Evolutionary conservation across 768 basidiomycete species (phyloP).

Genomic region (Pulveroboletus frians): DNA sequence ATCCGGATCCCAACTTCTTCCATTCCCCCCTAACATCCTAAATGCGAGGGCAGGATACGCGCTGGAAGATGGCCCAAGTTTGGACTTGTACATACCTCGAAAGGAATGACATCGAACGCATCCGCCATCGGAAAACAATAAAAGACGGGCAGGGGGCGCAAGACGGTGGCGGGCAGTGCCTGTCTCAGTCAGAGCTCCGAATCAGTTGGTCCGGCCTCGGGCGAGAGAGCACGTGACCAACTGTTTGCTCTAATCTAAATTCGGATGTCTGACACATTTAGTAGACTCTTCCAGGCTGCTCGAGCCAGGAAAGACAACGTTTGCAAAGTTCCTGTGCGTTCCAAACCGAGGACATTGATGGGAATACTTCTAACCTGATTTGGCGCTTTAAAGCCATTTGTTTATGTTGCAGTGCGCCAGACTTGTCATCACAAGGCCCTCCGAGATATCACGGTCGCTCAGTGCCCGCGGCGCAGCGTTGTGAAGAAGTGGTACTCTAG

Average conservation of each 20-base stretch:
- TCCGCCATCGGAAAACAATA: conserved; percentile 40
- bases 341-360: conserved; percentile 58
- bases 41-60: conserved; percentile 5
- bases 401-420: background rate
- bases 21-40: conserved; percentile 85
- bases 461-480: conserved; percentile 66
- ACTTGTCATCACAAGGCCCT: too few relatives aligned
- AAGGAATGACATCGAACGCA: conserved; percentile 86
- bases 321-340: conserved; percentile 74
- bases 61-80: background rate
- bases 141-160: conserved; percentile 1
- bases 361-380: conserved; percentile 7
- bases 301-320: conserved; percentile 46
- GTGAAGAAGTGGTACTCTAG: conserved; percentile 67
- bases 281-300: conserved; percentile 20
- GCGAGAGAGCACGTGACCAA: conserved; percentile 22
- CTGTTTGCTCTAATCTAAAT: conserved; percentile 14
- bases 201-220: conserved; percentile 14
- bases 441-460: conserved; percentile 65
- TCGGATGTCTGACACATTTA: background rate
- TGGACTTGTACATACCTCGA: conserved; percentile 48
- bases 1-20: conserved; percentile 89
- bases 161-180: conserved; percentile 1
- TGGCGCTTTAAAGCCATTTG: background rate
- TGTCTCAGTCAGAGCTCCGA: too few relatives aligned